Evolutionary conservation across 352 stramenopile species (phyloP).

Genomic region (Globisporangium apiculatum): DNA sequence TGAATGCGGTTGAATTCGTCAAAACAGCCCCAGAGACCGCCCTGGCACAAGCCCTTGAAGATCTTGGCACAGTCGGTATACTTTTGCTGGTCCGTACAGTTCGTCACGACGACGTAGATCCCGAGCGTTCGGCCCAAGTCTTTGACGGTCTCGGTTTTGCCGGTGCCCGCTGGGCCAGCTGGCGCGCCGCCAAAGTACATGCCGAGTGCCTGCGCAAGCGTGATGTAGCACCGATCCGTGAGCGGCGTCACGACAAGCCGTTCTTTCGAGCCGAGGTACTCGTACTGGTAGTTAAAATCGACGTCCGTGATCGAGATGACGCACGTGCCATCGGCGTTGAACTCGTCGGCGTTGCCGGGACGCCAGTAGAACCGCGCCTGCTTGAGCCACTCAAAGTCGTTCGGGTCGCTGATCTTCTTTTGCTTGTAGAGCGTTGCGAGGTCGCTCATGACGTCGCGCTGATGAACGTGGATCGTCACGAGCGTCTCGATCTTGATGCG

Average conservation of each 20-base stretch:
- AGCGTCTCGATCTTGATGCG: constrained; percentile 98
- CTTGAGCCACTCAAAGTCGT: constrained; percentile 99
- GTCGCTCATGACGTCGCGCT: constrained; percentile 96
- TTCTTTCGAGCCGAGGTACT: constrained; percentile 97
- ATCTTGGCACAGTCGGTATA: constrained; percentile 98
- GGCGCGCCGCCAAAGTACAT: constrained; percentile 98
- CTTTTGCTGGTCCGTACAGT: constrained; percentile 97
- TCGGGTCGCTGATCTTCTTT: constrained; percentile 95
- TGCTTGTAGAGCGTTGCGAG: constrained; percentile 90
- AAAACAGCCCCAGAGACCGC: constrained; percentile 96
- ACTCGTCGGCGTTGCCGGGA: constrained; percentile 90
- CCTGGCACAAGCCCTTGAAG: constrained; percentile 96
- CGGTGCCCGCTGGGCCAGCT: constrained; percentile 92
- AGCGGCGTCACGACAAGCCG: constrained; percentile 95
- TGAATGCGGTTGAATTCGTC: constrained; percentile 98
- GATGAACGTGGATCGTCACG: constrained; percentile 97
- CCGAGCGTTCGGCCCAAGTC: constrained; percentile 93
- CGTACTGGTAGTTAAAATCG: constrained; percentile 98
- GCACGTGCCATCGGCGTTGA: constrained; percentile 91
- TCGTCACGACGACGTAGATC: constrained; percentile 97
- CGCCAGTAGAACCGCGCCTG: constrained; percentile 99
- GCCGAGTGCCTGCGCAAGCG: constrained; percentile 93
- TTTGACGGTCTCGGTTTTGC: constrained; percentile 97
- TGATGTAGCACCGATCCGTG: constrained; percentile 98
- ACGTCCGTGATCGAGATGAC: constrained; percentile 98